Evolutionary conservation across 2,329 filamentous ascomycete genomes (phyloP), one percentile per base, ranked within the genome.

Genomic region (Lojkania enalia): DNA sequence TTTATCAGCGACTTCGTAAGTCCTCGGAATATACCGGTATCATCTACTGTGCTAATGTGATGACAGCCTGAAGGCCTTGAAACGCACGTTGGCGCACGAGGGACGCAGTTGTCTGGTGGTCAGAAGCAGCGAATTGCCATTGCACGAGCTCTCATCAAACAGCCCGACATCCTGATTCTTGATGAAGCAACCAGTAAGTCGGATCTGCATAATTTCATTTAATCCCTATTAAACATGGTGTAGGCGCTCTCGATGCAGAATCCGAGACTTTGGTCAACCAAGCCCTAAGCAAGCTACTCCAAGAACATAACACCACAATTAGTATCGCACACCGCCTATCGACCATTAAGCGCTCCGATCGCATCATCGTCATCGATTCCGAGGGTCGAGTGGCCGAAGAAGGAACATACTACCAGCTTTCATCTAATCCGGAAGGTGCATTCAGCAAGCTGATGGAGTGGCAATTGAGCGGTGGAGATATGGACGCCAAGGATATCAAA

Each of bases 41-140:
- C 9, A 9, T 30, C 12, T 18, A 27, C 2, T 7, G 0, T 27
- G 20, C 58, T 64, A 58, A 56, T 41, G 7, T 42, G 48, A 63
- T 49, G 35, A 20, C 35, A 82, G 80, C 94, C 94, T 20, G 90
- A 97, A 46, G 94, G 94, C 3, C 80, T 99, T 5, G 92, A 99
- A 64, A 99, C 94, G 0, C 87, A 88, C 53, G 94, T 96, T 20
- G 95, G 95, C 42, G 87, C 92, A 13, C 82, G 94, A 54, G 94
- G 94, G 23, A 91, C 92, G 1, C 92, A 97, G 70, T 80, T 99
- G 0, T 96, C 90, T 6, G 94, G 94, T 39, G 94, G 94, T 0
- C 94, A 99, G 71, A 97, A 97, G 74, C 94, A 99, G 71, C 86
- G 94, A 52, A 97, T 99, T 60, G 94, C 94, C 27, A 99, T 99